Evolutionary conservation across 352 stramenopile genomes (phyloP).

Genomic region (Phytophthora hibernalis): DNA sequence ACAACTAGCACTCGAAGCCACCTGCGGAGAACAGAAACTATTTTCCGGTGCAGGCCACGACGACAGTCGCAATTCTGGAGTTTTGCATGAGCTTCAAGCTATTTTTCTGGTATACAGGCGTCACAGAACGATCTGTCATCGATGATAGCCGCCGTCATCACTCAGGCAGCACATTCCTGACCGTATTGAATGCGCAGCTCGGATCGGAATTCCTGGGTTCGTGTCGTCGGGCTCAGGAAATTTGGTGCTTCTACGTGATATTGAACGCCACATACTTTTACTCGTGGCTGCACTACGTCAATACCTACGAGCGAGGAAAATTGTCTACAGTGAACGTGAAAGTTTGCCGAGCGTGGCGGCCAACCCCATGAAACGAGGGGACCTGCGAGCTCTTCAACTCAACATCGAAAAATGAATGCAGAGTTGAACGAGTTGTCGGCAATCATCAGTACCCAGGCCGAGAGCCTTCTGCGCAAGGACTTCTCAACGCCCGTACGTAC

Average conservation of each 20-base stretch:
- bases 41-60: conserved; percentile 7
- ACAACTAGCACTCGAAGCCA: conserved; percentile 10
- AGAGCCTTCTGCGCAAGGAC: background rate
- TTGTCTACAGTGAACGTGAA: background rate
- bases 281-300: conserved; percentile 24
- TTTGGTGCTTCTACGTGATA: conserved; percentile 28
- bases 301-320: conserved; percentile 21
- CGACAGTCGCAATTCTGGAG: background rate
- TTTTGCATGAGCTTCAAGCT: conserved; percentile 11
- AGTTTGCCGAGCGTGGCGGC: too few relatives aligned
- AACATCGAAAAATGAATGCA: conserved; percentile 34
- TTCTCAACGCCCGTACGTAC: conserved; percentile 3
- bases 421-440: conserved; percentile 22
- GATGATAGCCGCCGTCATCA: conserved; percentile 29
- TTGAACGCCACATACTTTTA: conserved; percentile 25
- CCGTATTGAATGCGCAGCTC: conserved; percentile 8
- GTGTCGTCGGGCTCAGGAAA: conserved; percentile 25
- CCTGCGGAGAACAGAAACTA: conserved; percentile 1
- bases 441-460: conserved; percentile 9
- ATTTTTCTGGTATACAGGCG: conserved; percentile 19
- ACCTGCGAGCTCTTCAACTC: conserved; percentile 22
- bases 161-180: conserved; percentile 12
- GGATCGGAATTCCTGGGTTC: conserved; percentile 25
- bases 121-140: conserved; percentile 35
- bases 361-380: background rate